phyloP scores from a whole-genome alignment of 768 basidiomycete genomes.

The Leccinum truebloodii region DNA sequence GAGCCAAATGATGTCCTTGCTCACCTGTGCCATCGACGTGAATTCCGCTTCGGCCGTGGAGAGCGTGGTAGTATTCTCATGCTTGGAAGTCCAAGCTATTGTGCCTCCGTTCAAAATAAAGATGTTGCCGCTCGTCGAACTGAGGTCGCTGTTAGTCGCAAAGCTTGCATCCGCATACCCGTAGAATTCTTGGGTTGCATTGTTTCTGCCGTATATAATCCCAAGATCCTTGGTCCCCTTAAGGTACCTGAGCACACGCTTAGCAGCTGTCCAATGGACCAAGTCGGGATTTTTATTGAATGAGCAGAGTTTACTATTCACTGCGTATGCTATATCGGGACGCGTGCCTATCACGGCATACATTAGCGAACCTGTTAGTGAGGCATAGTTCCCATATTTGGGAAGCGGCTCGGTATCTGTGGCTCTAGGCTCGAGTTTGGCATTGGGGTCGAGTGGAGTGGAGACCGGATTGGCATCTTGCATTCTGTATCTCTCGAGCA shows the following conservation, averaged over 20 bases:
- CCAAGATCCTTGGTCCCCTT: too few relatives aligned
- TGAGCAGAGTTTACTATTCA: too few relatives aligned
- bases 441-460: slow-evolving; percentile 1
- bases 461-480: slow-evolving; percentile 1
- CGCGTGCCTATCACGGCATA: too few relatives aligned
- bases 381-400: too few relatives aligned
- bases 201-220: too few relatives aligned
- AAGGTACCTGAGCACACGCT: too few relatives aligned
- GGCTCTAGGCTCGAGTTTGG: neutral
- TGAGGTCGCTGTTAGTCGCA: neutral
- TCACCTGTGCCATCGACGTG: neutral
- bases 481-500: slow-evolving; percentile 1
- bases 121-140: neutral
- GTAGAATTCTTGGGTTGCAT: neutral
- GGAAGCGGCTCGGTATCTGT: too few relatives aligned
- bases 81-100: neutral
- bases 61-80: neutral
- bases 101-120: neutral
- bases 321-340: too few relatives aligned
- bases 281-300: too few relatives aligned
- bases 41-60: neutral
- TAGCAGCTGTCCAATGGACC: too few relatives aligned
- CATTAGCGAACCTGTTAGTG: too few relatives aligned
- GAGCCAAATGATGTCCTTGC: neutral
- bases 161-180: neutral